phyloP scores from a whole-genome alignment of 208 protist genomes.

The Acanthamoeba culbertsoni region DNA sequence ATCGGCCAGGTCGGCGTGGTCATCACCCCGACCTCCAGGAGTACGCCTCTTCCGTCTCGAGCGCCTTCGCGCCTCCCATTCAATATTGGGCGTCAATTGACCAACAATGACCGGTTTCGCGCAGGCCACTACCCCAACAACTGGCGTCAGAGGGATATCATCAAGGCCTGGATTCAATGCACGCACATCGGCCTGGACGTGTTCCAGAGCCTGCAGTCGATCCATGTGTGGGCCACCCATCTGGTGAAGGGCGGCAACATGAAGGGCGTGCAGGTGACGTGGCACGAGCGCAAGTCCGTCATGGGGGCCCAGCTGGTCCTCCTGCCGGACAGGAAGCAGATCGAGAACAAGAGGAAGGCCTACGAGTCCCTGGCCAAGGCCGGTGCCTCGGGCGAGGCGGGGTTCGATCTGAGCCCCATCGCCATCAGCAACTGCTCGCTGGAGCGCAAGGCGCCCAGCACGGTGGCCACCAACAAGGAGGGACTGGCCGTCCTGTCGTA shows the following conservation, averaged over 20 bases:
- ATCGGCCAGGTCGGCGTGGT: conserved; percentile 47
- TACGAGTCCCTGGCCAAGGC: not conserved
- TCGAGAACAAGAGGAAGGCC: conserved; percentile 35
- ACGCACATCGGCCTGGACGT: conserved; percentile 53
- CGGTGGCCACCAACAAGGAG: conserved; percentile 49
- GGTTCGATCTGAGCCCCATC: not conserved
- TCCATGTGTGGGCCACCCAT: conserved; percentile 46
- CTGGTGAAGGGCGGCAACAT: conserved; percentile 36
- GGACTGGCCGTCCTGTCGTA: conserved; percentile 10
- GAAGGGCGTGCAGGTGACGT: conserved; percentile 45
- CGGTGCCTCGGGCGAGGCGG: not conserved
- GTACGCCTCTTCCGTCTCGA: not conserved
- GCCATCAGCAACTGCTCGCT: conserved; percentile 19
- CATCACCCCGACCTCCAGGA: conserved; percentile 33
- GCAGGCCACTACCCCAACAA: conserved; percentile 55
- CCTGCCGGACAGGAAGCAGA: not conserved
- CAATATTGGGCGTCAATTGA: not conserved
- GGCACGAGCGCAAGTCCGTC: conserved; percentile 50
- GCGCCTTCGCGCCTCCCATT: not conserved
- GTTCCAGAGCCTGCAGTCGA: conserved; percentile 43
- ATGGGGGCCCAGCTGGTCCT: conserved; percentile 16
- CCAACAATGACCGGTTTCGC: not conserved
- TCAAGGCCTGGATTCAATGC: conserved; percentile 60
- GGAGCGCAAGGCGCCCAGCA: not conserved
- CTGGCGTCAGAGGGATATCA: conserved; percentile 16